Conservation (phyloP, 2,329 filamentous ascomycete species). For the Trichoderma sp. region DNA sequence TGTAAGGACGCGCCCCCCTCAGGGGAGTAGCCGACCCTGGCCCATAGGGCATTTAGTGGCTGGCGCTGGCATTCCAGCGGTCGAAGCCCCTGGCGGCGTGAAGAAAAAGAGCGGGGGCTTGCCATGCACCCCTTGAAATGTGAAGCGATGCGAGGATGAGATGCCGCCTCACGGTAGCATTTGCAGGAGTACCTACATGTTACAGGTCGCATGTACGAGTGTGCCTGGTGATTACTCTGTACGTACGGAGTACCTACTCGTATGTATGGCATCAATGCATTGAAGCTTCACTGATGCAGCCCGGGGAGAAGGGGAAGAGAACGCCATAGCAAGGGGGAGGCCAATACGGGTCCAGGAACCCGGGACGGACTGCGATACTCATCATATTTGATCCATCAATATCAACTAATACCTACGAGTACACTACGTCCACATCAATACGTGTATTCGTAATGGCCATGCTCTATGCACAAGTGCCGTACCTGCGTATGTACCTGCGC, state of each 20-base stretch:
- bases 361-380: background rate
- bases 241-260: background rate
- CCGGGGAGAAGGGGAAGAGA: background rate
- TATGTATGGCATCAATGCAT: background rate
- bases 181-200: background rate
- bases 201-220: background rate
- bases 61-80: conserved; percentile 5
- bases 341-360: background rate
- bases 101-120: background rate
- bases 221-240: background rate
- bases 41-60: background rate
- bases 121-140: background rate
- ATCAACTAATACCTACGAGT: background rate
- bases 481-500: background rate
- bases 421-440: background rate
- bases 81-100: conserved; percentile 7
- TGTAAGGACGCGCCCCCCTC: background rate
- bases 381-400: background rate
- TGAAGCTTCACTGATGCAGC: background rate
- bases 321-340: background rate
- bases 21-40: conserved; percentile 2
- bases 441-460: background rate
- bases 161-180: background rate
- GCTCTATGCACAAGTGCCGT: background rate
- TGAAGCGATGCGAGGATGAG: conserved; percentile 6